Conservation (phyloP, 2,329 filamentous ascomycete genomes). For the Juglanconis sp. region DNA sequence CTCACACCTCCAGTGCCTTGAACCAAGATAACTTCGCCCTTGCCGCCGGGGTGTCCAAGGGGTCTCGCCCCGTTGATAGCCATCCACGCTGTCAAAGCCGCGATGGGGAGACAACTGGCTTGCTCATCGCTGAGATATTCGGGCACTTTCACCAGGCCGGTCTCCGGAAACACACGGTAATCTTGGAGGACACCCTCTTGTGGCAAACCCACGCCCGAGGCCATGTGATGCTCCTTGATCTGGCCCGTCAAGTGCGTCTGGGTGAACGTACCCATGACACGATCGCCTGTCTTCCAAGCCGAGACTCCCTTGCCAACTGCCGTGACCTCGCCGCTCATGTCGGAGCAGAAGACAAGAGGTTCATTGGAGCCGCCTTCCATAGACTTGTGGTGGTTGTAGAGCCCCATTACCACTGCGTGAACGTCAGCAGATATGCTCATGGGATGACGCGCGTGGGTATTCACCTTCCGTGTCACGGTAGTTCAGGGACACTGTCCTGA, state of each 20-base stretch:
- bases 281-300: constrained; percentile 54
- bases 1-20: constrained; percentile 55
- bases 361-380: constrained; percentile 34
- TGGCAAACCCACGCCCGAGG: constrained; percentile 58
- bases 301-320: constrained; percentile 40
- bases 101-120: constrained; percentile 58
- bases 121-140: constrained; percentile 57
- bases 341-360: constrained; percentile 62
- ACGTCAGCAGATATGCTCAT: neutral
- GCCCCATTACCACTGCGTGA: constrained; percentile 57
- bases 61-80: constrained; percentile 59
- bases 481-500: constrained; percentile 46
- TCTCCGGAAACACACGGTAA: constrained; percentile 56
- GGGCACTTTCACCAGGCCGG: constrained; percentile 54
- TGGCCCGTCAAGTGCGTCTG: constrained; percentile 57
- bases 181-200: constrained; percentile 55
- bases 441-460: neutral
- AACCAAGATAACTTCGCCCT: constrained; percentile 44
- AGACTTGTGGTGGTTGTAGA: constrained; percentile 64
- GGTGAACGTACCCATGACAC: constrained; percentile 66
- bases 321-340: constrained; percentile 65
- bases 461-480: constrained; percentile 48
- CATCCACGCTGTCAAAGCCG: constrained; percentile 64
- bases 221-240: constrained; percentile 52
- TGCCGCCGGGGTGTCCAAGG: constrained; percentile 46